Conservation (phyloP, 805 yeast species). For the Candida caryicola region DNA sequence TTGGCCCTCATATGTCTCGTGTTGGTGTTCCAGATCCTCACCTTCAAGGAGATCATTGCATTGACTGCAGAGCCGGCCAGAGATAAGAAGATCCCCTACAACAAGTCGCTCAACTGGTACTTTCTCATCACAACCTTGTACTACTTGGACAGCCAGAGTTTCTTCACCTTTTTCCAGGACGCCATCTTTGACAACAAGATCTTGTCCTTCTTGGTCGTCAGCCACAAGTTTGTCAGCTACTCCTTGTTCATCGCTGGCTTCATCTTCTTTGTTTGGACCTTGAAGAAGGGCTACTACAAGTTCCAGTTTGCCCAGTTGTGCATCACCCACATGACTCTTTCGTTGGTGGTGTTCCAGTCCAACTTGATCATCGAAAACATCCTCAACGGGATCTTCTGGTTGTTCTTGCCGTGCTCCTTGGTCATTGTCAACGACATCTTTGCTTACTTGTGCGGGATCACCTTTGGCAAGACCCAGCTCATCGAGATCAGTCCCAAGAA, state of each 20-base stretch:
- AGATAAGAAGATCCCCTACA: slow-evolving; percentile 78
- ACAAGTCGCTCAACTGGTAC: slow-evolving; percentile 88
- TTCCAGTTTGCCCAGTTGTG: slow-evolving; percentile 94
- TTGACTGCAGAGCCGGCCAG: slow-evolving; percentile 81
- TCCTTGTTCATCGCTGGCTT: slow-evolving; percentile 83
- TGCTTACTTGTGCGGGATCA: slow-evolving; percentile 95
- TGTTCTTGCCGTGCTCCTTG: slow-evolving; percentile 83
- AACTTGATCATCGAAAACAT: slow-evolving; percentile 89
- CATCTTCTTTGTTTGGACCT: slow-evolving; percentile 82
- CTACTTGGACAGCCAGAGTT: slow-evolving; percentile 82
- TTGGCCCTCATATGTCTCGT: slow-evolving; percentile 73
- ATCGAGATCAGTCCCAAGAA: slow-evolving; percentile 94
- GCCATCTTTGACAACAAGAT: slow-evolving; percentile 49
- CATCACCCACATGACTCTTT: slow-evolving; percentile 88
- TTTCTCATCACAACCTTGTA: slow-evolving; percentile 83
- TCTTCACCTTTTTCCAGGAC: slow-evolving; percentile 64
- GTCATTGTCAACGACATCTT: slow-evolving; percentile 94
- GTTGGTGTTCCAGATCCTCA: slow-evolving; percentile 69
- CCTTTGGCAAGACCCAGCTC: slow-evolving; percentile 90
- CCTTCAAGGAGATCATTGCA: slow-evolving; percentile 87
- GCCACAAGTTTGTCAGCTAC: slow-evolving; percentile 84
- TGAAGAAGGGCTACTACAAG: slow-evolving; percentile 83
- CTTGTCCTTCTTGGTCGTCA: slow-evolving; percentile 59
- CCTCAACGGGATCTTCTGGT: slow-evolving; percentile 90
- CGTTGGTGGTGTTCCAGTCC: slow-evolving; percentile 89